Evolutionary conservation across 2,329 filamentous ascomycete genomes (phyloP).

Genomic region (Alternaria novae-zelandiae): DNA sequence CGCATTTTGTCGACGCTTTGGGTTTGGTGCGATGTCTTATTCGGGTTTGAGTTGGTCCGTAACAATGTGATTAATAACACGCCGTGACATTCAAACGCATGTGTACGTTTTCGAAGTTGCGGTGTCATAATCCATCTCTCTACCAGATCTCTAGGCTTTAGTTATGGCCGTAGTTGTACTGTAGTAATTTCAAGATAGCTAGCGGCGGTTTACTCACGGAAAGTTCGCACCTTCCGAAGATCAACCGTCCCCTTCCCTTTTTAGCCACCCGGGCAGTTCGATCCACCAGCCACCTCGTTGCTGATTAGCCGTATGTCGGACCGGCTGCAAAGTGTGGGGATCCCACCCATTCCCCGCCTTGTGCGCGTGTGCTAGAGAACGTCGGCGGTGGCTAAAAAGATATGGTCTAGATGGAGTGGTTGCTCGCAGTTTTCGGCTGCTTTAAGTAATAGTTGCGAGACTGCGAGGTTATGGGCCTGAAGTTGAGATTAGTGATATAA

Average conservation of each 20-base stretch:
- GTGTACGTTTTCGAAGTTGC: neutral
- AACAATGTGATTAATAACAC: neutral
- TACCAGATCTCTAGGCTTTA: neutral
- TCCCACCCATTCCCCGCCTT: neutral
- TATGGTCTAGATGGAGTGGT: neutral
- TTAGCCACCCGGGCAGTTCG: neutral
- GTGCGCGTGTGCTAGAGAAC: neutral
- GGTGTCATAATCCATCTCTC: neutral
- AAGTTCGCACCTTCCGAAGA: neutral
- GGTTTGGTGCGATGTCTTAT: neutral
- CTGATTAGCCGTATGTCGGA: neutral
- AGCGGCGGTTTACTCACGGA: slow-evolving; percentile 1
- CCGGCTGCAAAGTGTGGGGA: neutral
- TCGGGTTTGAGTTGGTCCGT: neutral
- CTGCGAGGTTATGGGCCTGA: neutral
- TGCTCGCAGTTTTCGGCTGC: slow-evolving; percentile 20
- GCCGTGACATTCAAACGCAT: neutral
- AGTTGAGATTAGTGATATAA: neutral
- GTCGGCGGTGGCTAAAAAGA: neutral
- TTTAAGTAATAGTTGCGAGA: slow-evolving; percentile 5
- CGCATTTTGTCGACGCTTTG: slow-evolving; percentile 8
- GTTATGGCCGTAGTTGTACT: neutral
- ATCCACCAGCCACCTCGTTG: neutral
- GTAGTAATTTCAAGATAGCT: neutral
- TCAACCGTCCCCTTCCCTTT: neutral